Base-by-base conservation (phyloP, 2,329 filamentous ascomycete species). In the Ophiostoma montium region DNA sequence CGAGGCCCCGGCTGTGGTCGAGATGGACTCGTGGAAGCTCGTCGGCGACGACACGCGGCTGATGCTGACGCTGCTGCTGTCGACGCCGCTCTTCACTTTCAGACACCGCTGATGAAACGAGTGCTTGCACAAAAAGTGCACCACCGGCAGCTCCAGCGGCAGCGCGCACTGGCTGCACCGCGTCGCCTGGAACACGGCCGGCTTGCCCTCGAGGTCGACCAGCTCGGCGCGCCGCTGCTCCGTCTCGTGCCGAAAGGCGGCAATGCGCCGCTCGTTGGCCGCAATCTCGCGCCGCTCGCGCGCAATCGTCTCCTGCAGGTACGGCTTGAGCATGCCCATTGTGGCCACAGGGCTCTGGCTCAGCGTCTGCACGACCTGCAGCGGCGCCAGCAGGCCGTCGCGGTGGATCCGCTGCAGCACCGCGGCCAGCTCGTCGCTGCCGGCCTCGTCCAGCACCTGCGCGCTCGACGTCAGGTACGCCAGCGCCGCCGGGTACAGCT, bases 101-200 rank as follows among this genome's bases (percentile, higher is more conserved):
- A 98, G 68, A 64, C 90, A 98, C 42, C 86, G 75, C 67, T 94
- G 86, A 62, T 98, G 92, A 71, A 95, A 98, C 53, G 83, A 89
- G 63, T 98, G 92, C 63, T 94, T 95, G 70, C 92, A 98, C 54
- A 98, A 67, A 63, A 98, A 98, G 62, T 98, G 92, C 44, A 98
- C 89, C 0, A 82, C 86, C 0, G 92, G 92, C 12, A 96, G 70
- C 56, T 95, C 89, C 16, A 96, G 72, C 23, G 78, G 74, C 35
- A 80, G 76, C 15, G 79, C 80, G 62, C 92, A 98, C 47, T 84
- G 81, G 27, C 84, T 82, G 63, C 92, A 98, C 47, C 92, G 78
- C 32, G 88, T 89, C 0, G 88, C 82, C 62, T 94, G 86, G 71
- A 98, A 96, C 1, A 94, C 84, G 18, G 82, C 80, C 0, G 92